Evolutionary conservation across 2,329 filamentous ascomycete species (phyloP).

Genomic region (Fusarium subglutinans): DNA sequence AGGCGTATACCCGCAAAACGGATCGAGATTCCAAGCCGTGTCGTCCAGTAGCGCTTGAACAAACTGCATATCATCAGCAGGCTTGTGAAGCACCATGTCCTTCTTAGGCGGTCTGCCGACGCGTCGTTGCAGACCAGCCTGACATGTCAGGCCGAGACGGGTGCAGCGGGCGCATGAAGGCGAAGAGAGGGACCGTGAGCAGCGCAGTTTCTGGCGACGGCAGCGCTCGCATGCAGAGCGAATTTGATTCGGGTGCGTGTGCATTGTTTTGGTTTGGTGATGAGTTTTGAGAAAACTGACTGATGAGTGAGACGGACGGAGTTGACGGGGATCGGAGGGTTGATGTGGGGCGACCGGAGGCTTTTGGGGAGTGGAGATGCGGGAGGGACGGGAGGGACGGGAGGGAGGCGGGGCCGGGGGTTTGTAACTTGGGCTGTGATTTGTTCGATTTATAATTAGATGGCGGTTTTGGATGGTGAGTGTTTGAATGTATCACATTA

Average conservation of each 20-base stretch:
- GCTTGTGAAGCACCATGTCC: constrained; percentile 21
- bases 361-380: constrained; percentile 1
- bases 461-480: too few species aligned
- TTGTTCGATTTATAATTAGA: not conserved
- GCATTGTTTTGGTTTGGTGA: constrained; percentile 14
- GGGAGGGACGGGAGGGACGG: not conserved
- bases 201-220: constrained; percentile 47
- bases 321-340: constrained; percentile 28
- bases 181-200: constrained; percentile 38
- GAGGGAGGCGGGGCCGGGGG: not conserved
- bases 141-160: constrained; percentile 43
- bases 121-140: constrained; percentile 44
- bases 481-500: not conserved
- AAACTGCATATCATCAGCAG: constrained; percentile 14
- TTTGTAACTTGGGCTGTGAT: not conserved
- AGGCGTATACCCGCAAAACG: constrained; percentile 14
- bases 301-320: not conserved
- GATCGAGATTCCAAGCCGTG: constrained; percentile 29
- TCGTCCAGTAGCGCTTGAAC: constrained; percentile 30
- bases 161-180: constrained; percentile 43
- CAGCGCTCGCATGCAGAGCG: constrained; percentile 48
- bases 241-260: constrained; percentile 46
- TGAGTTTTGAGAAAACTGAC: not conserved
- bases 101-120: constrained; percentile 45
- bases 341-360: constrained; percentile 30